Percentiles rank a stretch among this genome's conserved stretches.
Evolutionary conservation across 306 rosid genomes (phyloP).

Genomic region (Prunus mume): DNA sequence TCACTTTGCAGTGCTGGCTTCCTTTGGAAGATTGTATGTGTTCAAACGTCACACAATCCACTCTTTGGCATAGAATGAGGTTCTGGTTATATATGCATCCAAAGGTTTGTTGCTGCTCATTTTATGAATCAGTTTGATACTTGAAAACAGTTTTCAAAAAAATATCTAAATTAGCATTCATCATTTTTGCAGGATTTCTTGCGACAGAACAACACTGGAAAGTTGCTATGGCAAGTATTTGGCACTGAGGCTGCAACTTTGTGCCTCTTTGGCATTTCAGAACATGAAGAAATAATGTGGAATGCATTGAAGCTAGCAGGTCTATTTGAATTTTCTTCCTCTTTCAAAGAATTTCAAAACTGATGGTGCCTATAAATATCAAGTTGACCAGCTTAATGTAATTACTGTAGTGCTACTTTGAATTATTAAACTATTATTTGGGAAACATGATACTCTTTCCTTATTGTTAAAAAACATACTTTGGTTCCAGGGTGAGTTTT

Average conservation of each 20-base stretch:
- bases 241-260: constrained; percentile 76
- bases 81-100: constrained; percentile 99
- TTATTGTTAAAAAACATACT: neutral
- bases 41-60: constrained; percentile 45
- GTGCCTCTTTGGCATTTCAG: constrained; percentile 80
- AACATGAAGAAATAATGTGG: constrained; percentile 95
- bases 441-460: constrained; percentile 4
- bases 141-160: neutral
- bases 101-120: constrained; percentile 49
- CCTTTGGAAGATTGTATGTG: constrained; percentile 90
- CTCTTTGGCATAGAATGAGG: constrained; percentile 59
- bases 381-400: neutral
- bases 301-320: constrained; percentile 77
- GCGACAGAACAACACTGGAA: constrained; percentile 91
- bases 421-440: neutral
- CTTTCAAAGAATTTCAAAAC: neutral
- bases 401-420: neutral
- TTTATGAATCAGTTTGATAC: neutral
- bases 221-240: constrained; percentile 81
- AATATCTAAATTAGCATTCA: constrained; percentile 1
- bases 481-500: neutral
- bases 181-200: constrained; percentile 69
- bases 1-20: constrained; percentile 80
- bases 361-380: constrained; percentile 6
- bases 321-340: constrained; percentile 19